Evolutionary conservation across 148 eudicot species (phyloP).

Genomic region (Rhododendron griersonianum): DNA sequence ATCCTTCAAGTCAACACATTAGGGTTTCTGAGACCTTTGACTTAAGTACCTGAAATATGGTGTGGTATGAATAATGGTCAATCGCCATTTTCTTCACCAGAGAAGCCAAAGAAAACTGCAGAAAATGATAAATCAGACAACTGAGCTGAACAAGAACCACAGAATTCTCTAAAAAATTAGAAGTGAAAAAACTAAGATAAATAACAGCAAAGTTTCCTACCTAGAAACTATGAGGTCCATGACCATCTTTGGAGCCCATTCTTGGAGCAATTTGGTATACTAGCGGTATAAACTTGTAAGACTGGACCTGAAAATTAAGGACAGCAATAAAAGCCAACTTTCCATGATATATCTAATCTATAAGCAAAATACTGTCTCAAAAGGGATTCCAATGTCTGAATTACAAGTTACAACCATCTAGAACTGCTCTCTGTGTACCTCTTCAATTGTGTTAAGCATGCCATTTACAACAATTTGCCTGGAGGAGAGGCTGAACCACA

Average conservation of each 20-base stretch:
- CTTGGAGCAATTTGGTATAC: slow-evolving; percentile 99
- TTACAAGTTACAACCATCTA: background rate
- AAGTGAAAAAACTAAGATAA: background rate
- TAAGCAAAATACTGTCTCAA: background rate
- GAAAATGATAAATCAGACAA: background rate
- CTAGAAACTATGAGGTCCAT: slow-evolving; percentile 81
- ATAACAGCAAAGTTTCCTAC: slow-evolving; percentile 22
- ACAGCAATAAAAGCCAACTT: background rate
- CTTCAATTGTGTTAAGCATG: slow-evolving; percentile 74
- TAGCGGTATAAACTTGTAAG: slow-evolving; percentile 87
- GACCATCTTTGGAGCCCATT: slow-evolving; percentile 75
- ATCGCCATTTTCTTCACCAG: slow-evolving; percentile 92
- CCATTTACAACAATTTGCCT: slow-evolving; percentile 66
- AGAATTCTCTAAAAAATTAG: background rate
- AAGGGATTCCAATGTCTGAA: background rate
- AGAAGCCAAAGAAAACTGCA: slow-evolving; percentile 92
- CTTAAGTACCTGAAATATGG: slow-evolving; percentile 73
- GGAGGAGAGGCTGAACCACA: slow-evolving; percentile 86
- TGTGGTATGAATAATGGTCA: slow-evolving; percentile 98
- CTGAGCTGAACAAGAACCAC: background rate
- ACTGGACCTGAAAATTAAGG: slow-evolving; percentile 61
- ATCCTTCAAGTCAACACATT: background rate
- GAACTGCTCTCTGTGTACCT: slow-evolving; percentile 37
- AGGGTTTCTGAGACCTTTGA: background rate
- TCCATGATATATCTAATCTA: background rate